phyloP scores from a whole-genome alignment of 2,329 filamentous ascomycete genomes.

The Phoma herbarum region DNA sequence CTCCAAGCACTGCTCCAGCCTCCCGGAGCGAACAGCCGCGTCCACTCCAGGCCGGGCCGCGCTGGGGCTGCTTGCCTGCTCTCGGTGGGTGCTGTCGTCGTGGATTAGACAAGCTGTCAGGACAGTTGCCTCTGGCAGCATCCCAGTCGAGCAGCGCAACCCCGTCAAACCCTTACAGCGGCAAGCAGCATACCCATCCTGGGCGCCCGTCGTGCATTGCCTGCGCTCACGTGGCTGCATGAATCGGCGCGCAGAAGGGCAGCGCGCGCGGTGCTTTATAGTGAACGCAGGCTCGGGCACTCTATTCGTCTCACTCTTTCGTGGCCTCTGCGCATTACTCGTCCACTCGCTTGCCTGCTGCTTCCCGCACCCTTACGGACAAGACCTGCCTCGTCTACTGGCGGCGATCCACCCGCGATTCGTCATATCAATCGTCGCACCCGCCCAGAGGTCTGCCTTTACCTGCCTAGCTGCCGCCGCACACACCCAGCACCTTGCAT shows the following conservation, averaged over 20 bases:
- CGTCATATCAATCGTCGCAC: constrained; percentile 25
- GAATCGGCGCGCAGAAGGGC: constrained; percentile 16
- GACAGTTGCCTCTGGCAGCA: constrained; percentile 4
- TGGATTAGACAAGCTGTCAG: constrained; percentile 14
- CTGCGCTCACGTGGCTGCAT: constrained; percentile 24
- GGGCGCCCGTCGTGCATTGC: constrained; percentile 21
- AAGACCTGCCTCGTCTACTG: constrained; percentile 14
- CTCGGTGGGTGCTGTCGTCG: constrained; percentile 2
- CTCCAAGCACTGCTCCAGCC: background rate
- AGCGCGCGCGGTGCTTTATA: constrained; percentile 13
- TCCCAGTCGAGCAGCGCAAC: background rate
- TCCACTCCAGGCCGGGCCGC: constrained; percentile 8
- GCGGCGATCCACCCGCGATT: constrained; percentile 25
- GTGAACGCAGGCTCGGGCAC: constrained; percentile 1
- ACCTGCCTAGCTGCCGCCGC: constrained; percentile 27
- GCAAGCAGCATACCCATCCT: constrained; percentile 23
- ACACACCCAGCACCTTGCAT: constrained; percentile 32
- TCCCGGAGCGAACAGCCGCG: constrained; percentile 2
- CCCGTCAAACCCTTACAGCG: constrained; percentile 24
- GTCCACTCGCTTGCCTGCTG: constrained; percentile 18
- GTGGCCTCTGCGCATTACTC: background rate
- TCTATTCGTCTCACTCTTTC: constrained; percentile 11
- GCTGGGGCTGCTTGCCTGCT: constrained; percentile 5
- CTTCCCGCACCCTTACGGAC: constrained; percentile 6
- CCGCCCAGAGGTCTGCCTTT: constrained; percentile 23